Evolutionary conservation across 1,284 basidiomycete genomes (phyloP), one percentile per base, ranked within the genome.

Genomic region (Marasmius fiardii): DNA sequence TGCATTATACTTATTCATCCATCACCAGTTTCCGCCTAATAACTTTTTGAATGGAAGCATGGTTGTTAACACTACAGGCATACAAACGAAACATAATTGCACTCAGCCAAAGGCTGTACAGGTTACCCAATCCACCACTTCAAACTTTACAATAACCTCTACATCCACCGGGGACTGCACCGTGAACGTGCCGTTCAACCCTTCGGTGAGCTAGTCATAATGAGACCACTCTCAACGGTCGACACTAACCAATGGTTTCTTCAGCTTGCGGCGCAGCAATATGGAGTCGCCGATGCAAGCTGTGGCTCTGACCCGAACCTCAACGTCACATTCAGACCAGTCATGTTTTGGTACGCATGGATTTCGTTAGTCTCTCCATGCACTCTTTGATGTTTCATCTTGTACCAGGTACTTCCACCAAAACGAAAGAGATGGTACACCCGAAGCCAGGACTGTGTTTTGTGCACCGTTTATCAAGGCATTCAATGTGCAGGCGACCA

Each of bases 341-440:
- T 86, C 35, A 77, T 86, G 71, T 88, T 87, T 60, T 87, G 85
- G 85, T 86, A 68, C 53, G 68, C 58, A 23, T 35, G 10, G 10
- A 10, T 55, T 8, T n/a, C n/a, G 49, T 33, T 26, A 37, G n/a
- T 1, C 23, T 18, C 14, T 12, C 28, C 24, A 45, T 49, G 26
- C 34, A 14, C 16, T 20, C 12, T 37, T 21, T 23, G 54, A 23
- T 53, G 11, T 52, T 18, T 34, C 51, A n/a, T 41, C 8, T 4
- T 37, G n/a, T n/a, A n/a, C n/a, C 23, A 74, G 74, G 74, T 76
- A 77, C 68, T 73, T 72, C 64, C 65, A 70, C 52, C 55, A 58
- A 52, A 63, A 63, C 37, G 23, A 58, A 18, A 60, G 70, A 63
- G 64, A 66, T 37, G 66, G 59, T 21, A 58, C 47, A 20, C 65